Percentiles rank a stretch among this genome's conserved stretches.
These are phyloP conservation scores for Daldinia loculata DNA, from an alignment of 495 filamentous ascomycete genomes.

Conservation along the genomic window DNA sequence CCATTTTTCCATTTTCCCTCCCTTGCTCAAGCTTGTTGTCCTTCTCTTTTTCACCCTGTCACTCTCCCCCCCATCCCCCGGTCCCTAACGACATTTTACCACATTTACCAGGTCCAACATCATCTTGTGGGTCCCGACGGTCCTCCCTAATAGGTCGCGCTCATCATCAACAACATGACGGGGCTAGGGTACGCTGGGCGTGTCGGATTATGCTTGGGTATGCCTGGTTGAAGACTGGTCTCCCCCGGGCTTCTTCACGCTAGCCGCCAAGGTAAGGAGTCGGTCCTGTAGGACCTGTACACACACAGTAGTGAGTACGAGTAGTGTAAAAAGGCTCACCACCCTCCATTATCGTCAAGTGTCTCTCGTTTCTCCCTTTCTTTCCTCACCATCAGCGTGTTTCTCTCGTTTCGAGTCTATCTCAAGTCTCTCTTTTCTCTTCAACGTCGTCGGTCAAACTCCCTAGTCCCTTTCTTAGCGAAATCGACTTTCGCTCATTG, in stretches of 20 bases:
- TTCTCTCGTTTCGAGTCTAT: slow-evolving; percentile 43
- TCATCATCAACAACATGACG: slow-evolving; percentile 33
- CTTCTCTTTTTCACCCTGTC: slow-evolving; percentile 17
- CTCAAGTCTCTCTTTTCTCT: slow-evolving; percentile 48
- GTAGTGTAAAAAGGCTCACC: slow-evolving; percentile 37
- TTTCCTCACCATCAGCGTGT: slow-evolving; percentile 38
- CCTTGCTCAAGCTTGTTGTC: not conserved
- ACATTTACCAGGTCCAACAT: slow-evolving; percentile 36
- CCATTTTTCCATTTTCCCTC: not conserved
- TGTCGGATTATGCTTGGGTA: not conserved
- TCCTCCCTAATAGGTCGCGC: slow-evolving; percentile 33
- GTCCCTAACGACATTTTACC: slow-evolving; percentile 30
- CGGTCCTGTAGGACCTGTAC: slow-evolving; percentile 13
- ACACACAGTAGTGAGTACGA: not conserved
- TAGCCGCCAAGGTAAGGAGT: slow-evolving; percentile 36
- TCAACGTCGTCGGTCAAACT: slow-evolving; percentile 43
- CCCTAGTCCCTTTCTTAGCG: slow-evolving; percentile 44
- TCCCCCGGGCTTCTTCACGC: slow-evolving; percentile 19
- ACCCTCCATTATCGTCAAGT: slow-evolving; percentile 30
- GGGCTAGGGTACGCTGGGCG: slow-evolving; percentile 15
- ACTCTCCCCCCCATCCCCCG: slow-evolving; percentile 3
- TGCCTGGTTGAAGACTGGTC: slow-evolving; percentile 12
- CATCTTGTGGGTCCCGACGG: slow-evolving; percentile 31
- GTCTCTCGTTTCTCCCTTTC: slow-evolving; percentile 32
- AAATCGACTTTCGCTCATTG: slow-evolving; percentile 61